Evolutionary conservation across 441 rosid genomes (phyloP).

Genomic region (Populus tomentosa): DNA sequence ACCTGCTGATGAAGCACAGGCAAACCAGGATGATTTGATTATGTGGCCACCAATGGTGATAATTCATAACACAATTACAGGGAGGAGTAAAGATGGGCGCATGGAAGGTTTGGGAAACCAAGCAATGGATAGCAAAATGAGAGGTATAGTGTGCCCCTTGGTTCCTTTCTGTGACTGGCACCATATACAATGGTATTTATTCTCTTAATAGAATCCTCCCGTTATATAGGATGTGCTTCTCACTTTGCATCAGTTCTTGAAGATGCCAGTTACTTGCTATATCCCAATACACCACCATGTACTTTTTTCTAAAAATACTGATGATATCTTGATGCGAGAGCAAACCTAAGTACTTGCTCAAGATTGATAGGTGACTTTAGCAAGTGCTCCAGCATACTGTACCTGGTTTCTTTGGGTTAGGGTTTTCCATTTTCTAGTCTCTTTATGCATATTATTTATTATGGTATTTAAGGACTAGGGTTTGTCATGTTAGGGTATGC

Average conservation of each 20-base stretch:
- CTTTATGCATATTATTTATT: not conserved
- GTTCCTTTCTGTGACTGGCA: conserved; percentile 26
- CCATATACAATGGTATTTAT: conserved; percentile 3
- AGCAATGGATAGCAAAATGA: conserved; percentile 84
- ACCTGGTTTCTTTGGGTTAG: not conserved
- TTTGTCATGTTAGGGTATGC: not conserved
- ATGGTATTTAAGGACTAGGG: not conserved
- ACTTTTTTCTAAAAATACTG: not conserved
- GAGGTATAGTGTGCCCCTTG: conserved; percentile 65
- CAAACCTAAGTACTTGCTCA: not conserved
- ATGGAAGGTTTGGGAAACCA: conserved; percentile 98
- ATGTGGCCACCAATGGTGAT: conserved; percentile 96
- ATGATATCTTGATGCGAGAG: not conserved
- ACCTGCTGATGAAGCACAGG: conserved; percentile 73
- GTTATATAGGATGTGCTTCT: conserved; percentile 5
- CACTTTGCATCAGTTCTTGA: not conserved
- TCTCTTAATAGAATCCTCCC: conserved; percentile 18
- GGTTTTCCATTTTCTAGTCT: not conserved
- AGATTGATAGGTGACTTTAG: not conserved
- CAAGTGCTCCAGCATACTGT: not conserved
- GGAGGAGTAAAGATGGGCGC: conserved; percentile 93
- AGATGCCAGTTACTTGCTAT: not conserved
- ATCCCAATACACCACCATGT: not conserved
- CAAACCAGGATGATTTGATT: conserved; percentile 84
- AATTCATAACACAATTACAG: conserved; percentile 88